Base-by-base conservation (phyloP, 331 rosid genomes). In the Rosa hybrid region DNA sequence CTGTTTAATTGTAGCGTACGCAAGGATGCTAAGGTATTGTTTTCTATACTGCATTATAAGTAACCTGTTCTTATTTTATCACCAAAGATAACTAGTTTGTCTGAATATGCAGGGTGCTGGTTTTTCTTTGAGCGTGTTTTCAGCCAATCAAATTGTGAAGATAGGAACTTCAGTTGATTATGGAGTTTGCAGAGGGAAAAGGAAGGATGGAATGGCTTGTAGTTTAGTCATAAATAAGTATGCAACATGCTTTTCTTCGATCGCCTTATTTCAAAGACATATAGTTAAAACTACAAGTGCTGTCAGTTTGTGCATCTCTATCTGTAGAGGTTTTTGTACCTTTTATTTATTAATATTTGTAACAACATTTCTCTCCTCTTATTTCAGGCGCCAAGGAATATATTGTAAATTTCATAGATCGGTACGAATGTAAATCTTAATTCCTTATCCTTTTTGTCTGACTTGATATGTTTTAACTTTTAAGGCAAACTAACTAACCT, bases 381-480 rank as follows among this genome's bases (percentile, higher is more conserved):
- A 44, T 86, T 89, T 86, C 98, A 95, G 98, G 79, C 93, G 93
- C 63, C 81, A 51, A 12, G 97, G 99, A 27, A 78, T 80, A 48
- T 91, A 89, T 80, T 93, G 99, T 75, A 93, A 90, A 88, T 95
- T 68, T 86, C 99, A 95, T 81, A 92, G 89, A 90, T 89, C 88
- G 51, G 98, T 95, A 85, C 88, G 92, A 78, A 75, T 34, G 13
- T 42, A 45, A 75, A 25, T 79, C 72, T 83, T 60, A 34, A 46
- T 59, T 12, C 70, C 46, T 53, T 76, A 39, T 59, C 45, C 17
- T 16, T 45, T 49, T 76, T 78, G 83, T 85, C 81, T 68, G 82
- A 79, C 53, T 75, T 51, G 54, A 74, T 77, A 54, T 30, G 17
- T 79, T 11, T 64, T 30, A 30, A 30, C 34, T 30, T 30, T 30